These are phyloP conservation scores for Crithidia expoeki DNA, from an alignment of 208 protist species.

Conservation along the genomic window DNA sequence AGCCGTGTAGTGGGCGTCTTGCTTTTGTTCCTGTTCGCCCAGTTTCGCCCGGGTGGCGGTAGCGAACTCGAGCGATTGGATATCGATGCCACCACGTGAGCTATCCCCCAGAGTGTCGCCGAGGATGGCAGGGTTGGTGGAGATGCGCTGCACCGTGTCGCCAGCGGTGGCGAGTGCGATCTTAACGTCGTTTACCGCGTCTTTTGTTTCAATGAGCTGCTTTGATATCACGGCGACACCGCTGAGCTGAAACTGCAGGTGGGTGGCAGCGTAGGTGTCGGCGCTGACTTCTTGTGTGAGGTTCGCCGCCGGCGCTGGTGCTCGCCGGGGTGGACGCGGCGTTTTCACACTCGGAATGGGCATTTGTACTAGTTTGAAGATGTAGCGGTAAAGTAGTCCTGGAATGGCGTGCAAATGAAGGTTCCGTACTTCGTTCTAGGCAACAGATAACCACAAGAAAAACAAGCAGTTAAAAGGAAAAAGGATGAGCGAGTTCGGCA, in stretches of 20 bases:
- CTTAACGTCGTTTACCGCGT: slow-evolving; percentile 27
- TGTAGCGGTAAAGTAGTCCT: no score
- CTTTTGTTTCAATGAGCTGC: slow-evolving; percentile 23
- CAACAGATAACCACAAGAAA: no score
- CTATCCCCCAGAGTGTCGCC: background rate
- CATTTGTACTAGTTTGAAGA: no score
- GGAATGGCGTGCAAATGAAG: no score
- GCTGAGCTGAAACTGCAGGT: slow-evolving; percentile 3
- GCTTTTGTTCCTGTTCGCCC: slow-evolving; percentile 14
- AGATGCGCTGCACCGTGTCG: slow-evolving; percentile 11
- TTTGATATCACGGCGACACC: slow-evolving; percentile 23
- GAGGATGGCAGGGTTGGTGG: slow-evolving; percentile 5
- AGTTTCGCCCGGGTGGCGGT: slow-evolving; percentile 10
- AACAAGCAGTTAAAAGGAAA: no score
- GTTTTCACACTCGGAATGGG: slow-evolving; percentile 2
- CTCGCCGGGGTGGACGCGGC: slow-evolving; percentile 26
- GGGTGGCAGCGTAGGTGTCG: background rate
- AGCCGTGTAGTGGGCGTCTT: slow-evolving; percentile 25
- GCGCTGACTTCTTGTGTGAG: background rate
- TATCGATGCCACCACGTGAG: slow-evolving; percentile 15
- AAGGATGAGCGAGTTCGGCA: no score
- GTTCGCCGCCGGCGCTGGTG: slow-evolving; percentile 9
- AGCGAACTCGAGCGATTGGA: slow-evolving; percentile 27
- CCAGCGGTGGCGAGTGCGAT: slow-evolving; percentile 17
- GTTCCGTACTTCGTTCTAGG: no score